Base-by-base conservation (phyloP, 2,329 filamentous ascomycete species). In the Ophiocordyceps robertsii region DNA sequence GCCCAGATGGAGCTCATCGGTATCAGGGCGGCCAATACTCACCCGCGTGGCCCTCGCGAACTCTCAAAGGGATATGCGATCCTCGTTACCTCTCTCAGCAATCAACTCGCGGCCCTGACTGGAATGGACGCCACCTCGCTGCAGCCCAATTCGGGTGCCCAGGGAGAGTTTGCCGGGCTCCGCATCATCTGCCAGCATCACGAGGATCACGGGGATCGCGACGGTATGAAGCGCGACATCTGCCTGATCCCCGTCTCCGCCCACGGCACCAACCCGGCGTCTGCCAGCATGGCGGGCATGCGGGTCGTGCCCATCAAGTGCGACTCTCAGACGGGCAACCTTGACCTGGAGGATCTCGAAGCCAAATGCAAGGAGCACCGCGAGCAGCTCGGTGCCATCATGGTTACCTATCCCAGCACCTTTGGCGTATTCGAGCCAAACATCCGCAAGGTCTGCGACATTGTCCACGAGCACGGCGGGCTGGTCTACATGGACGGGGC, bases 401-500 rank as follows among this genome's bases (percentile, higher is more conserved):
- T 95, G 90, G 77, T 96, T 55, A 96, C 90, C 2, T 96, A 96
- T 60, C 90, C 90, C 29, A 92, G 84, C 61, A 96, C 90, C 0
- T 96, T 84, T 52, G 90, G 90, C 59, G 86, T 96, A 29, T 96
- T 94, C 57, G 90, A 96, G 69, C 89, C 89, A 3, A 75, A 80
- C 49, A 77, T 95, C 60, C 92, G 88, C 68, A 77, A 84, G 57
- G 88, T 82, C 14, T 95, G 88, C 63, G 69, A 87, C 43, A 69
- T 93, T 29, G 87, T 96, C 16, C 90, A 96, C 66, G 64, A 83
- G 49, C 70, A 93, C 57, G 90, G 90, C 41, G 90, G 90, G 10
- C 86, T 93, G 58, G 90, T 96, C 14, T 96, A 95, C 70, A 95
- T 96, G 90, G 90, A 96, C 59, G 90, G 90, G 39, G 90, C 90